Evolutionary conservation across 441 rosid species (phyloP).

Genomic region (Geranium incanum): DNA sequence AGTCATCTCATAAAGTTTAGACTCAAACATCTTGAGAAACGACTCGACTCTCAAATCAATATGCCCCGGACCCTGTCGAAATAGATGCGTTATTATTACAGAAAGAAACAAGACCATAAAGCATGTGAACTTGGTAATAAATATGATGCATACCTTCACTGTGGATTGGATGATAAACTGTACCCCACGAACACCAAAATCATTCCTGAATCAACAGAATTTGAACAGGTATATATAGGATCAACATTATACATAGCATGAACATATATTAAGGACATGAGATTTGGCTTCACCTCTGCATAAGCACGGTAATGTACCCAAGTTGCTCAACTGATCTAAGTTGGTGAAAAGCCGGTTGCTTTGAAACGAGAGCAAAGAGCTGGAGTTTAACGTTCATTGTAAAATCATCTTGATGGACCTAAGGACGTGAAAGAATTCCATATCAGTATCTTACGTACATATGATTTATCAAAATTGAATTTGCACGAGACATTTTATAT

Average conservation of each 20-base stretch:
- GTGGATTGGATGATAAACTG: slow-evolving; percentile 81
- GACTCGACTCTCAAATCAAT: slow-evolving; percentile 73
- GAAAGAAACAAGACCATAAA: slow-evolving; percentile 1
- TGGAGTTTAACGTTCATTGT: slow-evolving; percentile 64
- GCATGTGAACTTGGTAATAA: not conserved
- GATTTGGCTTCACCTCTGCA: slow-evolving; percentile 43
- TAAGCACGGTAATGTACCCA: slow-evolving; percentile 66
- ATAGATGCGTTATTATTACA: slow-evolving; percentile 8
- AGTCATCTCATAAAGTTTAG: slow-evolving; percentile 53
- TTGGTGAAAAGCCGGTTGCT: slow-evolving; percentile 85
- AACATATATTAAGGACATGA: not conserved
- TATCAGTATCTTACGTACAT: slow-evolving; percentile 7
- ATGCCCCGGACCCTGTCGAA: slow-evolving; percentile 58
- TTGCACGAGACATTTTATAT: not conserved
- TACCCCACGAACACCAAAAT: slow-evolving; percentile 58
- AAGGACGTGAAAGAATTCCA: slow-evolving; percentile 6
- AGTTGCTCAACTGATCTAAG: slow-evolving; percentile 92
- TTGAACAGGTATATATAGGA: slow-evolving; percentile 5
- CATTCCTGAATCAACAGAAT: slow-evolving; percentile 34
- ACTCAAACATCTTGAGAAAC: slow-evolving; percentile 64
- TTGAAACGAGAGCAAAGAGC: slow-evolving; percentile 64
- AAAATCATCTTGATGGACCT: slow-evolving; percentile 70
- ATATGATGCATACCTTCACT: slow-evolving; percentile 42
- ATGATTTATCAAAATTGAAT: not conserved
- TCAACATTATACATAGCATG: slow-evolving; percentile 8